Base-by-base conservation (phyloP, 2,329 filamentous ascomycete species). In the Diaporthe caulivora region DNA sequence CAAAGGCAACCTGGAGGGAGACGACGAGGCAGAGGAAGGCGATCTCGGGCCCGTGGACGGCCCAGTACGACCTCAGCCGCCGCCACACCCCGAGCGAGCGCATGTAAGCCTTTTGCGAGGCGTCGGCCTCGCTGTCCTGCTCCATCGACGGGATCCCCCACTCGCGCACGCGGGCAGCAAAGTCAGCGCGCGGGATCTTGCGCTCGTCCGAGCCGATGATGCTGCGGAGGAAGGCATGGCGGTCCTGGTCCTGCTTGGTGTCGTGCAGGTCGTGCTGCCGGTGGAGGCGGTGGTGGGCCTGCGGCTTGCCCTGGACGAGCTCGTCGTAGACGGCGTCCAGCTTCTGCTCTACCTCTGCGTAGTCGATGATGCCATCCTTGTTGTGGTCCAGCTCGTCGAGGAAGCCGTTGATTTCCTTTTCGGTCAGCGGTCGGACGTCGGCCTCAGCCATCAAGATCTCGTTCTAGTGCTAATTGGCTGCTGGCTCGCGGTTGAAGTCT, bases 361-460 rank as follows among this genome's bases (percentile, higher is more conserved):
- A 89, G 72, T 86, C 85, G 72, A 90, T 86, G 76, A 80, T 81
- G 17, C 88, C 88, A 78, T 90, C 85, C 26, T 83, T 82, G 74
- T 90, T 83, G 75, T 84, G 83, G 76, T 90, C 88, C 3, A 91
- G 80, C 40, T 87, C 86, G 72, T 88, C 82, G 53, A 90, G 81
- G 70, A 91, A 90, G 5, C 82, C 78, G 9, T 85, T 79, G 60
- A 90, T 87, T 76, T 90, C 88, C 9, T 86, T 81, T 65, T 88
- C 83, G 58, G 79, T 82, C 58, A 87, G 80, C 60, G 81, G 84
- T 53, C 80, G 75, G 2, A 81, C 75, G 76, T 81, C n/a, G 47
- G 44, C 62, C 42, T 37, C 44, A 65, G 62, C 62, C 62, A 65
- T 65, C 11, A 13, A 11, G 44, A 51, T 34, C 8, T 15, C 15